These are phyloP conservation scores for Termitomyces sp. DNA, from an alignment of 768 basidiomycete species.

Conservation along the genomic window DNA sequence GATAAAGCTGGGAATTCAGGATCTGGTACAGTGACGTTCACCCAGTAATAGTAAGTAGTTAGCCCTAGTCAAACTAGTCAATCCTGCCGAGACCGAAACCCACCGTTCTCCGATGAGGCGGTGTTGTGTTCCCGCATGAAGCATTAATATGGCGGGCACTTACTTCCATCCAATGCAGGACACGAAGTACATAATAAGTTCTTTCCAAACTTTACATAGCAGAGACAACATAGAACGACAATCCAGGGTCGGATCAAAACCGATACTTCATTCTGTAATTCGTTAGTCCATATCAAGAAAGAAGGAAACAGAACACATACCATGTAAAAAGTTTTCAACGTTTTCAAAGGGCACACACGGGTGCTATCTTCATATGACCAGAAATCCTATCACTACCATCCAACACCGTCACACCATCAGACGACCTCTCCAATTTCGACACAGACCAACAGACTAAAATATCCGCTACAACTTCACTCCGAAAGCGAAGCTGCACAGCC, in stretches of 20 bases:
- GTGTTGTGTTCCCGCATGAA: background rate
- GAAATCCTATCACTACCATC: slow-evolving; percentile 6
- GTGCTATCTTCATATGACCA: slow-evolving; percentile 5
- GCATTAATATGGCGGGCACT: background rate
- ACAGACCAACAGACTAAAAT: background rate
- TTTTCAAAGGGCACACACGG: slow-evolving; percentile 5
- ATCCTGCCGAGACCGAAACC: background rate
- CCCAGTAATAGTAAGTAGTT: background rate
- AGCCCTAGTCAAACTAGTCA: background rate
- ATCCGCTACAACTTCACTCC: background rate
- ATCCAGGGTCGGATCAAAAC: slow-evolving; percentile 1
- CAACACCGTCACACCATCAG: background rate
- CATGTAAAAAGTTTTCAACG: background rate
- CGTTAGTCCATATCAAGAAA: background rate
- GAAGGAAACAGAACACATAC: background rate
- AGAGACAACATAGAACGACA: slow-evolving; percentile 1
- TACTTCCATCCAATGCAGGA: background rate
- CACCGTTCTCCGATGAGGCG: background rate
- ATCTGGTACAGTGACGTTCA: background rate
- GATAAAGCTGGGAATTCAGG: background rate
- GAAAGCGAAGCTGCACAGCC: background rate
- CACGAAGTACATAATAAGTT: slow-evolving; percentile 1
- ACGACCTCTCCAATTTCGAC: background rate
- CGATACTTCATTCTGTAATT: background rate
- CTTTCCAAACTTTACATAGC: slow-evolving; percentile 5